Percentiles rank a stretch among this genome's conserved stretches.
These are phyloP conservation scores for Magnaporthiopsis incrustans DNA, from an alignment of 2,329 filamentous ascomycete species.

Conservation along the genomic window DNA sequence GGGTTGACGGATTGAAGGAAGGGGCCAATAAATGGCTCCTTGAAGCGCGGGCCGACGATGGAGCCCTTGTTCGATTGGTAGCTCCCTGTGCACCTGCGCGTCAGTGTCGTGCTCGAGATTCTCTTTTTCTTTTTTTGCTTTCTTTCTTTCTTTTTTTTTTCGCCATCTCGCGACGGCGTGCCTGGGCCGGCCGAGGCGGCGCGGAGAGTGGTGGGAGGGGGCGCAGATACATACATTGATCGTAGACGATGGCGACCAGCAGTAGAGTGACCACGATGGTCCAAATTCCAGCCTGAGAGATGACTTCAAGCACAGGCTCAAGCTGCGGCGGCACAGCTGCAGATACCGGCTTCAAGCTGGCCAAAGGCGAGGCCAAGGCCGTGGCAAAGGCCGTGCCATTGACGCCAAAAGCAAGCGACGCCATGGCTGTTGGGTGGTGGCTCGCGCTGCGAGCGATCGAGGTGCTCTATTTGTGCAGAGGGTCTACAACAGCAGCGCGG, in stretches of 20 bases:
- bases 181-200: no score
- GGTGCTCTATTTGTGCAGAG: background rate
- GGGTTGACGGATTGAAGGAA: slow-evolving; percentile 90
- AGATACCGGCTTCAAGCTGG: slow-evolving; percentile 44
- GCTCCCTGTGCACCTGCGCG: slow-evolving; percentile 44
- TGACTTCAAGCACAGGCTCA: slow-evolving; percentile 44
- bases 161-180: background rate
- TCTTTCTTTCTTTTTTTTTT: no score
- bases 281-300: slow-evolving; percentile 50
- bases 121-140: no score
- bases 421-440: background rate
- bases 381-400: slow-evolving; percentile 59
- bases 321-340: slow-evolving; percentile 47
- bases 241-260: slow-evolving; percentile 67
- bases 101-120: slow-evolving; percentile 8
- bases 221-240: slow-evolving; percentile 63
- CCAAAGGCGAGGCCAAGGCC: slow-evolving; percentile 58
- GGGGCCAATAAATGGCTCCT: slow-evolving; percentile 85
- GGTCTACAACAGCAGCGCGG: slow-evolving; percentile 1
- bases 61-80: slow-evolving; percentile 69
- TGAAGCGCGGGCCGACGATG: slow-evolving; percentile 67
- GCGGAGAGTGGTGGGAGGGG: background rate
- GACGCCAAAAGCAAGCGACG: slow-evolving; percentile 20
- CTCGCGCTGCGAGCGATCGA: slow-evolving; percentile 4
- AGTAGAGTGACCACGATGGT: slow-evolving; percentile 64